Evolutionary conservation across 2,329 filamentous ascomycete genomes (phyloP).

Genomic region (Botrytis medusae): DNA sequence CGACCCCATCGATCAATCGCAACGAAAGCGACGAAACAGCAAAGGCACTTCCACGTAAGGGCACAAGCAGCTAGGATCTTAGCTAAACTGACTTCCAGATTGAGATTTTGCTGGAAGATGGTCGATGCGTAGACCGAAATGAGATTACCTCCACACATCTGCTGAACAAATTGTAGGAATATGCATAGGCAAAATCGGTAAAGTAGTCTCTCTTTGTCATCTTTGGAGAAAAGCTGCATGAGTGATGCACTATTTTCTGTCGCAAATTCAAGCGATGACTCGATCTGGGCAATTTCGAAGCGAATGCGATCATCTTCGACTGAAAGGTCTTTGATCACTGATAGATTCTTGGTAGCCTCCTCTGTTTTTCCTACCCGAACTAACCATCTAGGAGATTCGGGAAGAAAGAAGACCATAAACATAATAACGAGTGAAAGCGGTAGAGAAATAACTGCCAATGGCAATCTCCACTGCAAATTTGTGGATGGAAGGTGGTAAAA

Average conservation of each 20-base stretch:
- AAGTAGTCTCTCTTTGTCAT: background rate
- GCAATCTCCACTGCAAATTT: background rate
- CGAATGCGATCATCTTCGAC: background rate
- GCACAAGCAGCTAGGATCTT: background rate
- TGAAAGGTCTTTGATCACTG: background rate
- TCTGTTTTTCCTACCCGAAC: background rate
- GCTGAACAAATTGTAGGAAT: background rate
- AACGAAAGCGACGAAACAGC: background rate
- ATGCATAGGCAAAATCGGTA: background rate
- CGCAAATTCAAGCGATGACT: background rate
- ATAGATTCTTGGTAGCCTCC: background rate
- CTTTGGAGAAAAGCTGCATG: background rate
- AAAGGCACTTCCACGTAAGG: background rate
- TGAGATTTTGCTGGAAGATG: background rate
- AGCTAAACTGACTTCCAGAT: background rate
- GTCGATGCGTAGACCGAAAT: background rate
- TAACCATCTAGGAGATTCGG: background rate
- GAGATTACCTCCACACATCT: background rate
- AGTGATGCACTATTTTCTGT: background rate
- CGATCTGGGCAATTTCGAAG: background rate
- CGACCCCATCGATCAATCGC: background rate
- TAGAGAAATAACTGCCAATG: background rate
- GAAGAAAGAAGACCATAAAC: background rate
- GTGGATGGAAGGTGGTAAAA: background rate
- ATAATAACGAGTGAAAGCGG: background rate